These are phyloP conservation scores for Geotrichum europaeum DNA, from an alignment of 1,139 yeast species.

Conservation along the genomic window DNA sequence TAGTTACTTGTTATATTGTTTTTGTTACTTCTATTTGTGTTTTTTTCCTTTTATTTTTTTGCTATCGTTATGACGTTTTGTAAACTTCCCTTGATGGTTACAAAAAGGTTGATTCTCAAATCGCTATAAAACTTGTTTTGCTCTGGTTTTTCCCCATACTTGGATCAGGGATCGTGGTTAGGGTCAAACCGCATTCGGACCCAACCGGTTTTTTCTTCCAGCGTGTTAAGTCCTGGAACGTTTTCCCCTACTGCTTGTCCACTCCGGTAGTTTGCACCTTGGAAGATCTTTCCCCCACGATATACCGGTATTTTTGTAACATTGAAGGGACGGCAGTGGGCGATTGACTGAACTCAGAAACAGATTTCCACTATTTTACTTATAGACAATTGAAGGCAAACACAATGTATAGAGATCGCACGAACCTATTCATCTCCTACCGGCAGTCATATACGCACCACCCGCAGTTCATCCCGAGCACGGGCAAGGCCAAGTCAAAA, in stretches of 20 bases:
- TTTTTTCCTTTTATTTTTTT: neutral
- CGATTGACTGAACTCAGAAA: neutral
- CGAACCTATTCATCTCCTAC: constrained; percentile 40
- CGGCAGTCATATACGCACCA: constrained; percentile 42
- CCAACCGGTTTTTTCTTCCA: neutral
- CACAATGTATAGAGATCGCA: constrained; percentile 40
- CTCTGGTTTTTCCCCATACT: neutral
- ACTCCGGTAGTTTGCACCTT: neutral
- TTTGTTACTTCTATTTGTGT: neutral
- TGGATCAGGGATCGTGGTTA: neutral
- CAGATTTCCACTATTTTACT: neutral
- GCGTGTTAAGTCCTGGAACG: neutral
- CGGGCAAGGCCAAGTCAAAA: constrained; percentile 10
- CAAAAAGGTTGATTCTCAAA: no score
- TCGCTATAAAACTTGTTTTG: neutral
- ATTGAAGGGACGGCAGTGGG: neutral
- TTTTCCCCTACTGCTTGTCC: neutral
- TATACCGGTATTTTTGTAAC: neutral
- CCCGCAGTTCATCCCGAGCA: constrained; percentile 25
- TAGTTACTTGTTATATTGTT: neutral
- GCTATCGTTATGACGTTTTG: no score
- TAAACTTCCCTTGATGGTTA: no score
- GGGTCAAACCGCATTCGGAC: neutral
- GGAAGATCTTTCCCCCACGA: neutral
- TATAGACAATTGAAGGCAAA: neutral